phyloP scores from a whole-genome alignment of 2,329 filamentous ascomycete species.

The Coniochaeta ligniaria region DNA sequence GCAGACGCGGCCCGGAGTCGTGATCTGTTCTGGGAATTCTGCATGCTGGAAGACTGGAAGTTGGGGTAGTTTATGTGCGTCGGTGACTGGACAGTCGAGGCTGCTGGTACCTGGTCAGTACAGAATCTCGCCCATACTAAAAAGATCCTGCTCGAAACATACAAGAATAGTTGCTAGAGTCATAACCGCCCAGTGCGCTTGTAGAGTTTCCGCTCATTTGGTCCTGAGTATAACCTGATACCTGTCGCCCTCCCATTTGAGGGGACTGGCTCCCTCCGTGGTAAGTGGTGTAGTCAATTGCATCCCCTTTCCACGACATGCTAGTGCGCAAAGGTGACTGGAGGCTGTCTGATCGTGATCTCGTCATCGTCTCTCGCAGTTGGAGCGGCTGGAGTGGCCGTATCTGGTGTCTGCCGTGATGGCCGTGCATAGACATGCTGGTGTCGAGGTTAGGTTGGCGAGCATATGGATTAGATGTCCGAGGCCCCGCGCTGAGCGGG shows the following conservation, averaged over 20 bases:
- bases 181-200: conserved; percentile 36
- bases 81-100: conserved; percentile 38
- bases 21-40: conserved; percentile 35
- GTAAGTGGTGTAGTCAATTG: conserved; percentile 50
- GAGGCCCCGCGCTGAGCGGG: conserved; percentile 37
- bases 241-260: conserved; percentile 36
- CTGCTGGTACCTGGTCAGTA: conserved; percentile 19
- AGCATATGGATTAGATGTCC: conserved; percentile 45
- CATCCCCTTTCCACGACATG: conserved; percentile 57
- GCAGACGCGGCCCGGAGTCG: conserved; percentile 43
- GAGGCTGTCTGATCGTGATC: conserved; percentile 49
- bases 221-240: conserved; percentile 42
- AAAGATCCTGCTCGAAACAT: conserved; percentile 15
- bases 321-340: conserved; percentile 52
- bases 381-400: conserved; percentile 52
- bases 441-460: conserved; percentile 39
- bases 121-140: not conserved
- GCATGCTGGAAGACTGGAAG: conserved; percentile 30
- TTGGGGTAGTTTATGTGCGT: conserved; percentile 43
- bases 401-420: conserved; percentile 35
- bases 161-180: conserved; percentile 46
- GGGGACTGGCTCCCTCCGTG: conserved; percentile 38
- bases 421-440: conserved; percentile 36
- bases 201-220: conserved; percentile 33
- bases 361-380: conserved; percentile 48